Conservation (phyloP, 2,329 filamentous ascomycete species). For the Acephala macrosclerotiorum region DNA sequence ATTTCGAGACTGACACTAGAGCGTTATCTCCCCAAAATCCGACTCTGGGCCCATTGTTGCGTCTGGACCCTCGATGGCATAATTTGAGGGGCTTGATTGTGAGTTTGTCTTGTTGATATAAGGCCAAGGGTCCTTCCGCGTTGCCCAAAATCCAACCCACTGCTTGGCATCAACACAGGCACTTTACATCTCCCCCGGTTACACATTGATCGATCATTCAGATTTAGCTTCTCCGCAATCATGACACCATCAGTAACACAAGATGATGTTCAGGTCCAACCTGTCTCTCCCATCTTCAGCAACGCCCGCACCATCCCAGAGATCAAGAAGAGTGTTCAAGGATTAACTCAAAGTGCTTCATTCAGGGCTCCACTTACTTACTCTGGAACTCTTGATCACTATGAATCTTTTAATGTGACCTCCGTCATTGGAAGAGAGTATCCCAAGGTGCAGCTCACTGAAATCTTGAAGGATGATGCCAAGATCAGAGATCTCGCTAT, state of each 20-base stretch:
- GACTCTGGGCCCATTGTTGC: constrained; percentile 1
- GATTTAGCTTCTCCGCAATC: background rate
- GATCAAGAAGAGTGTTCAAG: constrained; percentile 10
- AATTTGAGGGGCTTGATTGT: background rate
- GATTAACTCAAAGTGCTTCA: constrained; percentile 10
- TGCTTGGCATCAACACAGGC: background rate
- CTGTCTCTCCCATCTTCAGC: background rate
- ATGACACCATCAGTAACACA: constrained; percentile 3
- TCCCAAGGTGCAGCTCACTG: constrained; percentile 47
- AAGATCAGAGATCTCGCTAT: constrained; percentile 46
- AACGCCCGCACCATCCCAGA: constrained; percentile 7
- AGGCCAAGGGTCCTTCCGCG: background rate
- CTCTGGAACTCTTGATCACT: constrained; percentile 34
- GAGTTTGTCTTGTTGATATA: background rate
- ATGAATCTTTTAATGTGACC: constrained; percentile 47
- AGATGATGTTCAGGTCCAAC: constrained; percentile 7
- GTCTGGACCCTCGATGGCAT: background rate
- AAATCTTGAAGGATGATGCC: constrained; percentile 43
- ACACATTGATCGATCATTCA: background rate
- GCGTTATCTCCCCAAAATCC: constrained; percentile 5
- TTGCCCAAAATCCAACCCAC: background rate
- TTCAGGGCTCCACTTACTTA: constrained; percentile 37
- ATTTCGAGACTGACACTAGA: background rate
- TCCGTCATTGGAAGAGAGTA: constrained; percentile 51
- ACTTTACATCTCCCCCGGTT: background rate